Evolutionary conservation across 73 alveolate genomes (phyloP), one percentile per base, ranked within the genome.

Genomic region (Durusdinium trenchii): DNA sequence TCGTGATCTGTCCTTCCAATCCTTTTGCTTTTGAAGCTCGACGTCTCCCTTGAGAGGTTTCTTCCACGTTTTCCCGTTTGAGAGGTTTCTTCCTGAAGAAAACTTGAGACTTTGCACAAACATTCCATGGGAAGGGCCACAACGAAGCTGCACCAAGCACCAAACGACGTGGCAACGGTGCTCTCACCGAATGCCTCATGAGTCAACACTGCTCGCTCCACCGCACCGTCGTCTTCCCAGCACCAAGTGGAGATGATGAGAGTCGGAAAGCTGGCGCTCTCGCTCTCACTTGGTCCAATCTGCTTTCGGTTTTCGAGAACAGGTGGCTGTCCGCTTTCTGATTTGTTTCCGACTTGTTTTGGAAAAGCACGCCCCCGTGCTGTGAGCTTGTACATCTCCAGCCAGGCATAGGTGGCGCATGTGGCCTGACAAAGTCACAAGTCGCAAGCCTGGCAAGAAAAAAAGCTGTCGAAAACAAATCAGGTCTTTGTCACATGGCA

Each of bases 111-210:
- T 35, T 73, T 71, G 12, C 75, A 71, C 26, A 83, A 61, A 43
- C 93, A 83, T 9, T 50, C 71, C 40, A 51, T 1, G 50, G 93
- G 93, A 26, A 83, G 93, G 20, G 93, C 93, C 48, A 83, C 93
- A 7, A 83, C 75, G 50, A 26, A 5, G 89, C 89, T 23, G 89
- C 60, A 45, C 64, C 64, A 69, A n/a, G 50, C 50, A 28, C 48
- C 38, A 46, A 46, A 71, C 28, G 83, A 28, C 83, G 76, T 23
- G 4, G 40, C 76, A 35, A 10, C 76, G 4, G 40, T 9, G 40
- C 43, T 20, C 7, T 3, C 16, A 6, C 18, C 36, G 40, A 5
- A 3, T 54, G 7, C 73, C n/a, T 23, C 73, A 23, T 23, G 73
- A 32, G 30, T 60, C n/a, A 32, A 23, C 4, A 2, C 73, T 2